These are phyloP conservation scores for Eucalyptus marginata DNA, from an alignment of 345 rosid species.

Conservation along the genomic window DNA sequence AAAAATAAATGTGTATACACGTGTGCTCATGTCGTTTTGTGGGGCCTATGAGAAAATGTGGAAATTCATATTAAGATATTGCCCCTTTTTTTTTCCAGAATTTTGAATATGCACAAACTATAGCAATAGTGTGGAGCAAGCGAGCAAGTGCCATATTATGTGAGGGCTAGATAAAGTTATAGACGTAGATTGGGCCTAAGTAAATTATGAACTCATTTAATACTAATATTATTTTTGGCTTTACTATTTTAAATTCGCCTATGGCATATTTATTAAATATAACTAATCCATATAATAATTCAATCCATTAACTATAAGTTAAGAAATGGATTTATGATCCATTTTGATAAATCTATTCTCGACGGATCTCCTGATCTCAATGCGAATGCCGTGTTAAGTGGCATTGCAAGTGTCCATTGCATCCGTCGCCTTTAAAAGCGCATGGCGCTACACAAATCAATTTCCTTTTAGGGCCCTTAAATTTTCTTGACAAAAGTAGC, in stretches of 20 bases:
- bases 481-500: neutral
- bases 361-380: no score
- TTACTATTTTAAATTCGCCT: no score
- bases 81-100: neutral
- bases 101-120: neutral
- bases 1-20: neutral
- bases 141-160: neutral
- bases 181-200: rapidly evolving
- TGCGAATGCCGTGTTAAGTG: neutral
- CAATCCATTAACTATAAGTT: no score
- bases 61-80: neutral
- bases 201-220: no score
- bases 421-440: neutral
- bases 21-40: neutral
- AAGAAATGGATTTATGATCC: no score
- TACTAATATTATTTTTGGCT: neutral
- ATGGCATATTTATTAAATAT: neutral
- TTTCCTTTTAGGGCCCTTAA: neutral
- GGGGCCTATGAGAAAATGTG: neutral
- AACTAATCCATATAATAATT: rapidly evolving
- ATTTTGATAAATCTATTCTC: no score
- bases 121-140: rapidly evolving
- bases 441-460: neutral
- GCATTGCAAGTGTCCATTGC: neutral
- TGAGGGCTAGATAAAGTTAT: no score